Conservation (phyloP, 2,329 filamentous ascomycete genomes). For the Trichocomaceae sp. region DNA sequence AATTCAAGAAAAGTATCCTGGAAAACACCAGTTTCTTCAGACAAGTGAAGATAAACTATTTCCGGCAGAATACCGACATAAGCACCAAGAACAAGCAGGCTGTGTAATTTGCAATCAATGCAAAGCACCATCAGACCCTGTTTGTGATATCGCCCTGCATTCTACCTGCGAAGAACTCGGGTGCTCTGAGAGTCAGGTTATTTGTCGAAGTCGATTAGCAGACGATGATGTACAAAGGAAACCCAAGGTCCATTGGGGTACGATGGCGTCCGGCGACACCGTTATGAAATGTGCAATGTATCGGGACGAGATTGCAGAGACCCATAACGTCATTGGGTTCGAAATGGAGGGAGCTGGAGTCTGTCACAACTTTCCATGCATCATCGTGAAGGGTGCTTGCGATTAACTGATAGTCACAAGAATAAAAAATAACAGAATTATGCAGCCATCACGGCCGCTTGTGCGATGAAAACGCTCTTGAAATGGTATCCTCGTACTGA, state of each 20-base stretch:
- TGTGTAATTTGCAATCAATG: not conserved
- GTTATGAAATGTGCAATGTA: not conserved
- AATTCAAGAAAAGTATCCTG: not conserved
- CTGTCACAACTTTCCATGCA: conserved; percentile 25
- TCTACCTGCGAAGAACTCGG: not conserved
- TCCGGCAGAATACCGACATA: not conserved
- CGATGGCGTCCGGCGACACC: not conserved
- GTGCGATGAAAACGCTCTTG: conserved; percentile 15
- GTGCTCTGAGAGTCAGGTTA: not conserved
- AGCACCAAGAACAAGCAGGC: not conserved
- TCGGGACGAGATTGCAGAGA: not conserved
- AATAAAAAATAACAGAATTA: conserved; percentile 31
- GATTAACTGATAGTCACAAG: conserved; percentile 32
- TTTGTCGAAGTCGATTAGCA: not conserved
- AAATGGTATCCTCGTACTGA: not conserved
- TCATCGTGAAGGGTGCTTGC: conserved; percentile 35
- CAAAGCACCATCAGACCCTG: not conserved
- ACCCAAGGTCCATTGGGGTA: not conserved
- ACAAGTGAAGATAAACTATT: not conserved
- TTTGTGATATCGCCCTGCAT: not conserved
- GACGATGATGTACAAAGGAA: not conserved
- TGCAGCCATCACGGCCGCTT: conserved; percentile 25
- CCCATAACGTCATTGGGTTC: conserved; percentile 15
- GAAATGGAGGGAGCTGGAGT: conserved; percentile 26
- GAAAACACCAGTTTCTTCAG: not conserved